phyloP scores from a whole-genome alignment of 179 eudicot species.

The Vitellaria paradoxa region DNA sequence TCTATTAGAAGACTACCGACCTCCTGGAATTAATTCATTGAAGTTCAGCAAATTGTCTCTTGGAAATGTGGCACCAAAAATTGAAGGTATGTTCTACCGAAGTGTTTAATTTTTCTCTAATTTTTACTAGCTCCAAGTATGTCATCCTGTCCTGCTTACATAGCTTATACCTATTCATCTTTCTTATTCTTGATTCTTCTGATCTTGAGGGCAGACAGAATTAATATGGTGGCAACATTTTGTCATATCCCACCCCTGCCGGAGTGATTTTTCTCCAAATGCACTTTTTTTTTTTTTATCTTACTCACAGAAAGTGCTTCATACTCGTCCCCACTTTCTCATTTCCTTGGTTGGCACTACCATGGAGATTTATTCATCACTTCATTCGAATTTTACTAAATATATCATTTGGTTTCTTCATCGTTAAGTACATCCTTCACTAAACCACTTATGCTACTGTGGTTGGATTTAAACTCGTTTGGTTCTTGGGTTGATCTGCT shows the following conservation, averaged over 20 bases:
- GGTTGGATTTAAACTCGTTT: too few relatives aligned
- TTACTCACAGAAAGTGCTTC: too few relatives aligned
- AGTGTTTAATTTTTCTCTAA: not conserved
- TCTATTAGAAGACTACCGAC: slow-evolving; percentile 80
- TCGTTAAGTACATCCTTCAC: too few relatives aligned
- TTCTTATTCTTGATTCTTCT: not conserved
- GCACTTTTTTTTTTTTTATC: too few relatives aligned
- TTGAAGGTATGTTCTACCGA: slow-evolving; percentile 53
- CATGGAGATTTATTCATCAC: not conserved
- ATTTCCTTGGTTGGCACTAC: not conserved
- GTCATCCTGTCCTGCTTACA: not conserved
- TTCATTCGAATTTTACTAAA: too few relatives aligned
- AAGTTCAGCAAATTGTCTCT: slow-evolving; percentile 86
- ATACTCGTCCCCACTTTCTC: too few relatives aligned
- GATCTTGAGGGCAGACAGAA: not conserved
- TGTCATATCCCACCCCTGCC: not conserved
- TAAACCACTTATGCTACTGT: too few relatives aligned
- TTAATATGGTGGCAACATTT: not conserved
- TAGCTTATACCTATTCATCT: not conserved
- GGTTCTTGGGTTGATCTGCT: too few relatives aligned
- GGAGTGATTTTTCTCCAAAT: too few relatives aligned
- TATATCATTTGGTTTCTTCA: too few relatives aligned
- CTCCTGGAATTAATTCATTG: slow-evolving; percentile 75
- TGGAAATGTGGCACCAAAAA: slow-evolving; percentile 88
- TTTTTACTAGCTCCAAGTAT: not conserved